These are phyloP conservation scores for Asterochloris sp. DNA, from an alignment of 139 green algal genomes.

Conservation along the genomic window DNA sequence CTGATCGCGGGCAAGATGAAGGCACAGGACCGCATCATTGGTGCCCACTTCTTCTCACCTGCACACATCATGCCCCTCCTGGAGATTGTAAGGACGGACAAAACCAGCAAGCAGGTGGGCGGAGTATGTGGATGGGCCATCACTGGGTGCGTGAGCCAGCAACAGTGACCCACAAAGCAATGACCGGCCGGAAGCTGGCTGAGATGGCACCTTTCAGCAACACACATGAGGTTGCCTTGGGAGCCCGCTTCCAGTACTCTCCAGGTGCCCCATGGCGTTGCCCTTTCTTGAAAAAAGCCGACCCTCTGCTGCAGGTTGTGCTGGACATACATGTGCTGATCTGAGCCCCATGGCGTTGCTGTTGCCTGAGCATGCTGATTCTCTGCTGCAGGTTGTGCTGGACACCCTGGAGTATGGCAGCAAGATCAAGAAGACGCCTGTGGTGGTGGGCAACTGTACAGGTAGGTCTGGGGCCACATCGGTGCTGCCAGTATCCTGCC, in stretches of 20 bases:
- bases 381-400: constrained; percentile 71
- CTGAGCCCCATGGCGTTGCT: too few species aligned
- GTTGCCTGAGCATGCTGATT: not conserved
- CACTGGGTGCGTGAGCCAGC: too few species aligned
- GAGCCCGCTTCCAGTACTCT: too few species aligned
- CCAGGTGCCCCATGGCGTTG: too few species aligned
- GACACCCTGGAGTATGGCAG: constrained; percentile 83
- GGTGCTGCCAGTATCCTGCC: too few species aligned
- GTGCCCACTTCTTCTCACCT: constrained; percentile 94
- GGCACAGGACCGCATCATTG: constrained; percentile 78
- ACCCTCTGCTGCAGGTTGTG: not conserved
- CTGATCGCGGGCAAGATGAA: constrained; percentile 67
- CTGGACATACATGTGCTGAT: too few species aligned
- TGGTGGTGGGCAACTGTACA: constrained; percentile 99
- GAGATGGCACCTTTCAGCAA: too few species aligned
- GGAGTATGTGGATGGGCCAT: not conserved
- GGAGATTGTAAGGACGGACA: constrained; percentile 92
- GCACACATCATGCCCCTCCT: constrained; percentile 99
- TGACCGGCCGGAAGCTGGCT: too few species aligned
- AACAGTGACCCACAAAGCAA: too few species aligned
- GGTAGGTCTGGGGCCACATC: too few species aligned
- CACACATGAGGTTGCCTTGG: too few species aligned
- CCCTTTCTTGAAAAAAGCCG: too few species aligned
- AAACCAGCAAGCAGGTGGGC: constrained; percentile 78
- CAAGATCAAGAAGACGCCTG: constrained; percentile 96